Conservation (phyloP, 768 basidiomycete species). For the Phanerodontia chrysosporium region DNA sequence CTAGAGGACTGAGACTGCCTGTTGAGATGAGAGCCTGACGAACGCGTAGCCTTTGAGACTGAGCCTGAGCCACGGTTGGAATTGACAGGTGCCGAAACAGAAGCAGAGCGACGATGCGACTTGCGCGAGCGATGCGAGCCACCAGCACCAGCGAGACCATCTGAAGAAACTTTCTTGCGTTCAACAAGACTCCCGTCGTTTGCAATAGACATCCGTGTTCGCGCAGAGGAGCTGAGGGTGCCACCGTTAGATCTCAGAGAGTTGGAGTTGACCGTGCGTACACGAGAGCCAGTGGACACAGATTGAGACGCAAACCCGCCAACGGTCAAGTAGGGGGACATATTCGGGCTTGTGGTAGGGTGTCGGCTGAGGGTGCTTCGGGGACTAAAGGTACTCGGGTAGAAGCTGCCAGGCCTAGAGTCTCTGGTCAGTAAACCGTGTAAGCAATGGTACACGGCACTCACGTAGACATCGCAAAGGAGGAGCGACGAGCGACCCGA, state of each 20-base stretch:
- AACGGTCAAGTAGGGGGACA: background rate
- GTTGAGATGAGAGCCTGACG: background rate
- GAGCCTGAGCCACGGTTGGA: background rate
- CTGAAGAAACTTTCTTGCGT: background rate
- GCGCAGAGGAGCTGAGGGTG: background rate
- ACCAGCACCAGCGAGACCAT: background rate
- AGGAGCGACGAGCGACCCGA: background rate
- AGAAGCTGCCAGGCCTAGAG: background rate
- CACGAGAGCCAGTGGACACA: background rate
- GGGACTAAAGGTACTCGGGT: conserved; percentile 3
- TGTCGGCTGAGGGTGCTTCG: background rate
- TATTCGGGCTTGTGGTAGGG: background rate
- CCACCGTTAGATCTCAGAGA: background rate
- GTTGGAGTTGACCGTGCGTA: background rate
- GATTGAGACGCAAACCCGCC: background rate
- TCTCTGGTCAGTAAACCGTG: background rate
- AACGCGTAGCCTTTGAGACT: background rate
- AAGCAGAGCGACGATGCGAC: background rate
- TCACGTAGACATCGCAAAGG: background rate
- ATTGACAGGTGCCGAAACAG: background rate
- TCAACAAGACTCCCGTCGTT: background rate
- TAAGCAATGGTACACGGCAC: background rate
- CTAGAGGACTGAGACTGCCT: background rate
- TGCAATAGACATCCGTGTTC: background rate
- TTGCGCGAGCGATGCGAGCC: background rate